These are phyloP conservation scores for Drosera capensis DNA, from an alignment of 148 eudicot species.

Conservation along the genomic window DNA sequence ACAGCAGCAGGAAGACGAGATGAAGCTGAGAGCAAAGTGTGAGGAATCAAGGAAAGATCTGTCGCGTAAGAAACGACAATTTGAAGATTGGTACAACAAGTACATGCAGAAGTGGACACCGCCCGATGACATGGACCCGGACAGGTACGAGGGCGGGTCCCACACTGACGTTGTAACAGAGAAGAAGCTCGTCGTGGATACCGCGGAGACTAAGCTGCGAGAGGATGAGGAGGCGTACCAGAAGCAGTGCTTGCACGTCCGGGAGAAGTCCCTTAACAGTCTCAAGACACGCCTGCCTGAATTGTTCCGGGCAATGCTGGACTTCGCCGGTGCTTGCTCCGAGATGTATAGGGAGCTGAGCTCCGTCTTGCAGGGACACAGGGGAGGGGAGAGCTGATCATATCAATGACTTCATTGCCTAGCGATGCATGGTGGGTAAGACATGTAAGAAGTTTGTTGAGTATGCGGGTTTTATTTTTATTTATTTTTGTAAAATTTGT, in stretches of 20 bases:
- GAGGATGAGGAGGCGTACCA: constrained; percentile 41
- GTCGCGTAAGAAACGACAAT: constrained; percentile 29
- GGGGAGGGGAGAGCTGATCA: no score
- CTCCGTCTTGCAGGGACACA: no score
- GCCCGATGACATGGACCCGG: constrained; percentile 35
- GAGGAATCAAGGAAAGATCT: constrained; percentile 49
- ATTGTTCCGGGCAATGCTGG: constrained; percentile 44
- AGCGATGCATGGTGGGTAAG: no score
- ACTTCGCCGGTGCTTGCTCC: constrained; percentile 42
- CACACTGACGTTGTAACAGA: constrained; percentile 28
- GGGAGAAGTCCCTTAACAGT: constrained; percentile 54
- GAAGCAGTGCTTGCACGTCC: constrained; percentile 40
- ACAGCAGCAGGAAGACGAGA: constrained; percentile 53
- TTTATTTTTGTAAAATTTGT: no score
- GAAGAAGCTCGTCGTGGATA: constrained; percentile 27
- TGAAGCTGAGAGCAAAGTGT: constrained; percentile 38
- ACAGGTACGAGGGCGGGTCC: constrained; percentile 12
- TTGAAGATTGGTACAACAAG: constrained; percentile 49
- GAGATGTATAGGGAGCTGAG: no score
- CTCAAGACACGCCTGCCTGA: constrained; percentile 51
- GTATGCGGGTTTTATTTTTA: no score
- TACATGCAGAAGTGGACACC: constrained; percentile 32
- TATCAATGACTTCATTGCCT: no score
- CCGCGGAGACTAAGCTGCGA: constrained; percentile 37
- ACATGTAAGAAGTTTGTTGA: no score